Base-by-base conservation (phyloP, 2,329 filamentous ascomycete species). In the Metarhizium robertsii region DNA sequence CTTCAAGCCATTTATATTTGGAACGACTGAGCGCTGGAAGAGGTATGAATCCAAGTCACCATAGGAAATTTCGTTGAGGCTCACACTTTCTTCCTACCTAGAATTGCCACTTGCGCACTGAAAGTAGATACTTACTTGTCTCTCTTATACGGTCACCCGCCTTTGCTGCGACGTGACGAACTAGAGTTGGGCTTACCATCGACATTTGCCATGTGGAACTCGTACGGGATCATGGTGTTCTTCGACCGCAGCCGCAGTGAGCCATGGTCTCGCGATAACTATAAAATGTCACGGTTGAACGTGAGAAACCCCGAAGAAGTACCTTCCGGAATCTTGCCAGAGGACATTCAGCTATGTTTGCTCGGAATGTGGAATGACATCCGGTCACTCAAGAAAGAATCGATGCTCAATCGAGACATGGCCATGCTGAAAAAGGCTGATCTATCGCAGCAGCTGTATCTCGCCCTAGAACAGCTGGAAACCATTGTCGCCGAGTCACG, bases 81-180 rank as follows among this genome's bases (percentile, higher is more conserved):
- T 25, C 25, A 25, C n/a, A 6, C 10, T 4, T 13, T 16, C 36
- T 52, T 25, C 0, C 11, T 3, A 20, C n/a, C 1, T 34, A 75
- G 72, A 51, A 53, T 75, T 7, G 66, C 69, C 2, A 46, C 62
- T 2, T 65, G 61, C 30, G 58, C 72, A 1, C 70, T 71, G 55
- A 74, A 74, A 53, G 61, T 75, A 30, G 74, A 76, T 55, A 52
- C 63, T 0, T 74, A 71, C 34, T 50, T 75, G 7, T 70, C 69
- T 34, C 60, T 67, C 7, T 61, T 64, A 36, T 67, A 53, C 55
- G 62, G 61, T 53, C 65, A 73, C 49, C 63, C 71, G 1, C 63
- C 67, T 0, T 53, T 65, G 0, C 55, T 75, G 0, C 63, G 65
- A 5, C 55, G 66, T 1, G 70, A 74, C 55, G 73, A 76, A 53